Conservation (phyloP, 805 yeast genomes). For the Ogataea saltuana region DNA sequence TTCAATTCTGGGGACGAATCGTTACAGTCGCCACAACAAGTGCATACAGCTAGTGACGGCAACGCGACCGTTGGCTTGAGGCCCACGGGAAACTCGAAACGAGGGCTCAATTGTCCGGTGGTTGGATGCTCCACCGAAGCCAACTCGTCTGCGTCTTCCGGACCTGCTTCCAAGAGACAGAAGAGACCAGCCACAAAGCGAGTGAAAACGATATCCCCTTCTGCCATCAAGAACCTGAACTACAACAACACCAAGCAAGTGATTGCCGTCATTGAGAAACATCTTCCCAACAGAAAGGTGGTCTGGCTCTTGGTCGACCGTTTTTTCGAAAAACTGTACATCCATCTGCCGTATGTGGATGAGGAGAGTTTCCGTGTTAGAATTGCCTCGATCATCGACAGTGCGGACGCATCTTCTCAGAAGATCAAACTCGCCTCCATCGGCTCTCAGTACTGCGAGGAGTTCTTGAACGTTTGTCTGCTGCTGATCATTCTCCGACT, state of each 20-base stretch:
- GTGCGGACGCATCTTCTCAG: slow-evolving; percentile 36
- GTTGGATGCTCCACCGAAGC: slow-evolving; percentile 1
- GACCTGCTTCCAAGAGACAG: too few relatives aligned
- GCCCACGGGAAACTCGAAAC: too few relatives aligned
- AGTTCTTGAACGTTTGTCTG: slow-evolving; percentile 52
- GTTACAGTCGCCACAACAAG: not conserved
- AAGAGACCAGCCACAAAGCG: slow-evolving; percentile 22
- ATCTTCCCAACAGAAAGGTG: slow-evolving; percentile 54
- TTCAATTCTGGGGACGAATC: slow-evolving; percentile 10
- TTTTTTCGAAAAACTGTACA: slow-evolving; percentile 59
- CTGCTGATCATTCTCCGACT: slow-evolving; percentile 52
- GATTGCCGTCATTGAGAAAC: slow-evolving; percentile 42
- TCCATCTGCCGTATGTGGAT: slow-evolving; percentile 67
- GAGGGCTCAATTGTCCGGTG: too few relatives aligned
- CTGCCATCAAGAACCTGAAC: slow-evolving; percentile 37
- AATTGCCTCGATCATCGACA: slow-evolving; percentile 47
- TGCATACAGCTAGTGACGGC: not conserved
- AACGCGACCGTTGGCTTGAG: too few relatives aligned
- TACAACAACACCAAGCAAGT: slow-evolving; percentile 43
- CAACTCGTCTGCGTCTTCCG: slow-evolving; percentile 2
- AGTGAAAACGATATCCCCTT: slow-evolving; percentile 33
- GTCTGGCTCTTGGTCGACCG: slow-evolving; percentile 58
- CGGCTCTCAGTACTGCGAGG: slow-evolving; percentile 40
- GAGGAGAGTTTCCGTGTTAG: slow-evolving; percentile 50
- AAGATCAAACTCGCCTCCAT: slow-evolving; percentile 32